Evolutionary conservation across 768 basidiomycete species (phyloP), one percentile per base, ranked within the genome.

Genomic region (Royoungia palumana): DNA sequence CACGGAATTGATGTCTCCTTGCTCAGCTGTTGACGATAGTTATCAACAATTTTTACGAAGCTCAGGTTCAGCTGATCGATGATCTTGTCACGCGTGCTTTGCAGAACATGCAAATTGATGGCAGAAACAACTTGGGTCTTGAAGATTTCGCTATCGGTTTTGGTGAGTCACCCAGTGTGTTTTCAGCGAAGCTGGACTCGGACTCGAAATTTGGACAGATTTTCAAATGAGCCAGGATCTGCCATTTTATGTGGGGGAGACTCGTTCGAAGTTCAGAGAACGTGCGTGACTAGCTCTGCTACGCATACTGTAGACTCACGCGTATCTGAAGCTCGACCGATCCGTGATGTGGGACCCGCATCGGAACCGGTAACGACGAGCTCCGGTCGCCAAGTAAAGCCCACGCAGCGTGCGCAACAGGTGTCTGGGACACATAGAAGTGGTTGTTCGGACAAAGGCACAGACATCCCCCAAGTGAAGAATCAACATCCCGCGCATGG

Each of bases 11-110:
- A 44, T 16, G 6, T 34, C 13, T 24, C 17, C 22, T 19, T 42
- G 22, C 37, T 20, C 30, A 68, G 66, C 34, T 66, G 12, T 43
- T 66, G 42, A 60, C 64, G 21, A 57, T 68, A 22, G 57, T 68
- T 10, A 51, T 64, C 21, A 66, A 66, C 21, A 58, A 51, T 35
- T 66, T 68, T 32, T 68, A 68, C 20, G 62, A 66, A 49, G 65
- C 55, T 14, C 62, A 62, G 14, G 55, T 60, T 3, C 57, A 68
- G 13, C 42, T 66, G 37, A 56, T 66, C 27, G 65, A 66, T 51
- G 45, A 56, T 10, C 20, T 68, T 1, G 60, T 61, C 27, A 44
- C 51, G n/a, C 54, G 50, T 36, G 66, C 65, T 6, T 44, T 67
- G 7, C 42, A 47, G 14, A 46, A 62, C 19, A 66, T 68, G 65